Evolutionary conservation across 225 moss, liverwort and hornwort species (phyloP).

Genomic region (Climacium dendroides): DNA sequence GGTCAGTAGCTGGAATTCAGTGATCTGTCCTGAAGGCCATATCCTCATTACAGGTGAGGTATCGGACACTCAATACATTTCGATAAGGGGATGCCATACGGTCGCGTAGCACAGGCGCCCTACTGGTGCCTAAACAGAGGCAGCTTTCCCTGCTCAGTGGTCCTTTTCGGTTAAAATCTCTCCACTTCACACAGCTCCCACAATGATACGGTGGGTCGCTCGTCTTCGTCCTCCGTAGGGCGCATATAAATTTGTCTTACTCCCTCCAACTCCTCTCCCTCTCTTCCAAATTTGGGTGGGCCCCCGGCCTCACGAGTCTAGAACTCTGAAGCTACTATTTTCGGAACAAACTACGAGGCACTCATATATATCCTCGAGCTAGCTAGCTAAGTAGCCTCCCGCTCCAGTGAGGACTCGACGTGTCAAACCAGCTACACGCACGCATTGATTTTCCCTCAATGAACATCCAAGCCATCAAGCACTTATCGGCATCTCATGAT

Average conservation of each 20-base stretch:
- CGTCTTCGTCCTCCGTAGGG: slow-evolving; percentile 31
- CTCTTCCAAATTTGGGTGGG: slow-evolving; percentile 1
- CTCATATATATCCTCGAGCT: not conserved
- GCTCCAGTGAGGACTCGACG: not conserved
- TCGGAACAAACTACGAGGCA: not conserved
- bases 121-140: not conserved
- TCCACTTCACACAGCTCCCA: slow-evolving; percentile 29
- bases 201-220: slow-evolving; percentile 38
- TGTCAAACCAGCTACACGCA: not conserved
- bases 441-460: not conserved
- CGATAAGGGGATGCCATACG: not conserved
- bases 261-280: slow-evolving; percentile 12
- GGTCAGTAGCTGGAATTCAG: not conserved
- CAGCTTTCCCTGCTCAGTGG: slow-evolving; percentile 1
- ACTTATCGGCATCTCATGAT: slow-evolving; percentile 3
- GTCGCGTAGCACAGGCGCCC: not conserved
- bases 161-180: slow-evolving; percentile 34
- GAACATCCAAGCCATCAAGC: not conserved
- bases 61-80: slow-evolving; percentile 2
- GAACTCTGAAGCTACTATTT: not conserved
- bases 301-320: not conserved
- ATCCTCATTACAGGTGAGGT: not conserved
- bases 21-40: not conserved
- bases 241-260: slow-evolving; percentile 24
- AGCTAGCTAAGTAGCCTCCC: not conserved